Conservation (phyloP, 2,329 filamentous ascomycete species). For the Paecilomyces niveus region DNA sequence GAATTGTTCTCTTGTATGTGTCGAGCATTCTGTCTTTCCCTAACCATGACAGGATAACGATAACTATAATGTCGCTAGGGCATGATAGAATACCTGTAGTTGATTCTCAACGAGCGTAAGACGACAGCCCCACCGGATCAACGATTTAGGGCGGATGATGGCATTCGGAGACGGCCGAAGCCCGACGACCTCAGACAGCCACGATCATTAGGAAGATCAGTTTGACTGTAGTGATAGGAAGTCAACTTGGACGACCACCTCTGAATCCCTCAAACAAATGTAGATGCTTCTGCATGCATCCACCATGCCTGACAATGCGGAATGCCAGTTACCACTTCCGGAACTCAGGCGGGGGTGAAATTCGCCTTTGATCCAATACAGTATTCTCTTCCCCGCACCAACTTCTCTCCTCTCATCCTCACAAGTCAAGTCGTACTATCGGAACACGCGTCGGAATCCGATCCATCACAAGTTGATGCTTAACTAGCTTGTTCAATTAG, state of each 20-base stretch:
- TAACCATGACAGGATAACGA: no score
- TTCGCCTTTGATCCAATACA: neutral
- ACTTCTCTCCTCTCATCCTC: neutral
- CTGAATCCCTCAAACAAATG: no score
- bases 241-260: no score
- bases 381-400: no score
- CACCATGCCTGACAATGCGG: no score
- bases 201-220: no score
- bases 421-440: neutral
- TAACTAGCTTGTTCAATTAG: neutral
- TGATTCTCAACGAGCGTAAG: neutral
- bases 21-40: no score
- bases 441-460: neutral
- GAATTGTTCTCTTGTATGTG: no score
- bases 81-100: neutral
- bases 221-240: no score
- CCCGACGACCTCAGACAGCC: neutral
- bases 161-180: neutral
- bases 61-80: no score
- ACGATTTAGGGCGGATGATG: neutral
- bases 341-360: no score
- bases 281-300: no score
- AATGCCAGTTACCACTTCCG: neutral
- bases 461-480: neutral
- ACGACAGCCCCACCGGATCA: neutral